Evolutionary conservation across 1,139 yeast genomes (phyloP).

Genomic region (Lodderomyces pseudojiufengensis): DNA sequence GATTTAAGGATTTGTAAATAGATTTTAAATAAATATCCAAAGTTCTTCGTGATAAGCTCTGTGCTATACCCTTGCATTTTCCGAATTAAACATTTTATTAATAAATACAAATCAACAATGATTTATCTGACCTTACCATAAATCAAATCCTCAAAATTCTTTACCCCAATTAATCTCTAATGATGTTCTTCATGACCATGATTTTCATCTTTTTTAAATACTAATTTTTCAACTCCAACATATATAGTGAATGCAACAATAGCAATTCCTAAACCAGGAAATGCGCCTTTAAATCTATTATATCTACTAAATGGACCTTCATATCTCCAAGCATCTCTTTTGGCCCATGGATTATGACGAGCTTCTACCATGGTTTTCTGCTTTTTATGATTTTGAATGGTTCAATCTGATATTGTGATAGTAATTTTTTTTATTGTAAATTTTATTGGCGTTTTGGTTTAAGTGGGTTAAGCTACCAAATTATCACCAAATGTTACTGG

Average conservation of each 20-base stretch:
- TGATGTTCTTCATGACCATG: constrained; percentile 22
- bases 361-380: constrained; percentile 4
- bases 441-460: too few species aligned
- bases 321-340: constrained; percentile 90
- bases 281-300: constrained; percentile 67
- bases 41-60: too few species aligned
- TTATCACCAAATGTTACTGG: too few species aligned
- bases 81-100: too few species aligned
- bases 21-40: background rate
- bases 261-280: constrained; percentile 84
- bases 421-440: too few species aligned
- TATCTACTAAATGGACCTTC: constrained; percentile 75
- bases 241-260: constrained; percentile 71
- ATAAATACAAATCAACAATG: too few species aligned
- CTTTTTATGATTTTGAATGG: background rate
- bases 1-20: background rate
- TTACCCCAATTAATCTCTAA: too few species aligned
- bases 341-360: constrained; percentile 44
- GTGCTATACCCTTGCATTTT: too few species aligned
- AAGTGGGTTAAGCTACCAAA: too few species aligned
- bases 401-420: constrained; percentile 4
- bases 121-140: too few species aligned
- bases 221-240: constrained; percentile 58
- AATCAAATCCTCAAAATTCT: too few species aligned
- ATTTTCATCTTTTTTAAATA: constrained; percentile 31